Base-by-base conservation (phyloP, 768 basidiomycete species). In the Russula olivacea region DNA sequence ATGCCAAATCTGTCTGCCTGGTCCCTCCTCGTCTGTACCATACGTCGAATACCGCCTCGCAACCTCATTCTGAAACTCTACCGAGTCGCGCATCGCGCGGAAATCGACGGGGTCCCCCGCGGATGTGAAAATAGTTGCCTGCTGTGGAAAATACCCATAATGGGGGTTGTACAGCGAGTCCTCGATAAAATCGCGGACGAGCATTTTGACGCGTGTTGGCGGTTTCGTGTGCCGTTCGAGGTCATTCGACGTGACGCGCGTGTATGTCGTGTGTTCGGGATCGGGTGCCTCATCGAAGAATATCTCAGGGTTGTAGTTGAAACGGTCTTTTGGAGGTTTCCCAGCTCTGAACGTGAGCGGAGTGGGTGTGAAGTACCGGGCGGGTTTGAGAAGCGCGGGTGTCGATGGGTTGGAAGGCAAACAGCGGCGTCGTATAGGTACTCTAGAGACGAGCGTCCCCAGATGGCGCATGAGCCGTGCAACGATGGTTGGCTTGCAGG, bases 111-210 rank as follows among this genome's bases (percentile, higher is more conserved):
- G 72, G 4, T 72, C 73, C 36, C 83, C 78, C 17, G 83, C 77
- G 1, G 83, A 78, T 43, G 86, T 85, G 73, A 97, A 92, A 66
- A 99, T 98, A 50, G 85, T 88, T 1, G 91, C 96, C 70, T 93
- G 89, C 69, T 89, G 89, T 34, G 93, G 86, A 73, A 99, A 98
- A 76, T 99, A 99, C 41, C 97, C 97, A 72, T 99, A 98, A 74
- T 95, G 77, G 4, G 93, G 95, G 73, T 99, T 98, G 77, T 99
- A 99, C 41, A 99, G 76, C 9, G 91, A 87, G 72, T 99, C 97
- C 71, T 98, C 93, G 64, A 99, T 93, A 72, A 89, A 99, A 76
- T 99, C 96, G 67, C 97, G 85, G 51, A 88, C 86, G 40, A 98
- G 86, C 92, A 98, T 95, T 74, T 90, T 92, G 60, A 95, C 94